These are phyloP conservation scores for Pascua sp. DNA, from an alignment of 1,284 basidiomycete species.

Conservation along the genomic window DNA sequence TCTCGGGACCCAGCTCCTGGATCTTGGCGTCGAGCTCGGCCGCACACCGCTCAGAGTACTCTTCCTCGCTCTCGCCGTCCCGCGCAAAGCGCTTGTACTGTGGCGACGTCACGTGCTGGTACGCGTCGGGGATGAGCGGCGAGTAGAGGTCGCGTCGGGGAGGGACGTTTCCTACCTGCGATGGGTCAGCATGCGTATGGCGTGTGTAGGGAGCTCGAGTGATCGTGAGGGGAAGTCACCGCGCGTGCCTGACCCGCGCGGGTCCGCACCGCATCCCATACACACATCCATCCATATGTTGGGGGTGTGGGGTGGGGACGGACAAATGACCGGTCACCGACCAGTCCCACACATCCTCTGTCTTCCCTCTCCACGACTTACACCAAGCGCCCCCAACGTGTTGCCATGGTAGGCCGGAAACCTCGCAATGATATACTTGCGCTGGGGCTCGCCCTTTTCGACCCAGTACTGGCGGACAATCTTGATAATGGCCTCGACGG, in stretches of 20 bases:
- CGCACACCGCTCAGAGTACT: constrained; percentile 69
- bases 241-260: too few relatives aligned
- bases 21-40: constrained; percentile 81
- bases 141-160: constrained; percentile 53
- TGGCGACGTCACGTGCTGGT: constrained; percentile 53
- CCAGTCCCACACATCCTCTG: too few relatives aligned
- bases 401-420: constrained; percentile 79
- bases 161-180: constrained; percentile 23
- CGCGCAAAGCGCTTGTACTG: neutral
- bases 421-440: constrained; percentile 75
- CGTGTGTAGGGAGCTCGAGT: too few relatives aligned
- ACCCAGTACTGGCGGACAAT: constrained; percentile 46
- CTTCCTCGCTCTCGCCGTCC: constrained; percentile 70
- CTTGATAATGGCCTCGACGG: constrained; percentile 35
- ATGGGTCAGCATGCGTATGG: too few relatives aligned
- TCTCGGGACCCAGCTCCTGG: constrained; percentile 70
- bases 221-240: too few relatives aligned
- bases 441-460: constrained; percentile 64
- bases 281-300: too few relatives aligned
- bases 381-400: constrained; percentile 55
- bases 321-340: too few relatives aligned
- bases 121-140: constrained; percentile 51
- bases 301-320: too few relatives aligned
- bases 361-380: constrained; percentile 13
- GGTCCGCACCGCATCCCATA: too few relatives aligned